These are phyloP conservation scores for Yarrowia porcina DNA, from an alignment of 805 yeast genomes.

Conservation along the genomic window DNA sequence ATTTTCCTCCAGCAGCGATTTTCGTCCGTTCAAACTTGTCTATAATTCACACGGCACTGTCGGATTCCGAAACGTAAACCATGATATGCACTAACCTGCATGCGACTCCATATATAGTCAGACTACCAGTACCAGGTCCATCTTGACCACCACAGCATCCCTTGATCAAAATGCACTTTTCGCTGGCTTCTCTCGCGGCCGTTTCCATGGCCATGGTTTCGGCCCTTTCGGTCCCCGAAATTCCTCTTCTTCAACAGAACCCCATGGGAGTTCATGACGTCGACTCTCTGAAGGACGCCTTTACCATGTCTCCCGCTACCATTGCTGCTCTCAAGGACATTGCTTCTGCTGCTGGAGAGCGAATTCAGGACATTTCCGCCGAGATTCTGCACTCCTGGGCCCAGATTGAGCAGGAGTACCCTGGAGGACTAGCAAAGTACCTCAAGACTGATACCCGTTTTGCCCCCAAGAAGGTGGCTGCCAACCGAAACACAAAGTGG, in stretches of 20 bases:
- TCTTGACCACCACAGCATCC: background rate
- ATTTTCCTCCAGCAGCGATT: background rate
- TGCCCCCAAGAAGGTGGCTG: conserved; percentile 2
- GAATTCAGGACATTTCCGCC: conserved; percentile 1
- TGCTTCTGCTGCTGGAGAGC: background rate
- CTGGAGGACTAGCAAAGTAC: background rate
- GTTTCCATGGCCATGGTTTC: background rate
- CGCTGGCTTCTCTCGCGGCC: background rate
- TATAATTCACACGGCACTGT: background rate
- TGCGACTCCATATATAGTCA: background rate
- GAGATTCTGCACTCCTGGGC: conserved; percentile 10
- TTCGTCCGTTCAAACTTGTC: background rate
- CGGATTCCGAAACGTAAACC: background rate
- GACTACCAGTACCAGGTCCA: no score
- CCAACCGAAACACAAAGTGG: conserved; percentile 20
- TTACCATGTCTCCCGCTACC: background rate
- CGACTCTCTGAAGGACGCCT: background rate
- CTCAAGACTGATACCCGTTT: background rate
- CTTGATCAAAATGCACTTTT: background rate
- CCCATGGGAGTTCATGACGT: background rate
- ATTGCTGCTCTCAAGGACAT: conserved; percentile 5
- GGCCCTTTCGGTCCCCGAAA: conserved; percentile 5
- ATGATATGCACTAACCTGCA: background rate
- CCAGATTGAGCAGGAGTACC: conserved; percentile 6
- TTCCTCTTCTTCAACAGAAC: background rate